These are phyloP conservation scores for Calonectria pseudoreteaudii DNA, from an alignment of 2,329 filamentous ascomycete species.

Conservation along the genomic window DNA sequence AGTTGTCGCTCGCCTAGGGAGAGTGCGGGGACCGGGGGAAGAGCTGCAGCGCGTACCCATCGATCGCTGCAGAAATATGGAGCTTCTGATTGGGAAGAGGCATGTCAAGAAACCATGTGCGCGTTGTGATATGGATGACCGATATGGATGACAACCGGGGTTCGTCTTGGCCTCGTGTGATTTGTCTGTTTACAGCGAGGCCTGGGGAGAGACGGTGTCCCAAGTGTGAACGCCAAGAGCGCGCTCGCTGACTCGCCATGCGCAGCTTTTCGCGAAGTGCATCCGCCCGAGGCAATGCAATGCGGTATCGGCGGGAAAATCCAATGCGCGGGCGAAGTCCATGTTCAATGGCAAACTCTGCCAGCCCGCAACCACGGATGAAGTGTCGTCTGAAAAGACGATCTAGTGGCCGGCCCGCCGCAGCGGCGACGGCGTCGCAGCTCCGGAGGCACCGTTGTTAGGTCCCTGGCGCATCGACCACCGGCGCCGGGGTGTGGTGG, in stretches of 20 bases:
- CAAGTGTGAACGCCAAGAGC: slow-evolving; percentile 2
- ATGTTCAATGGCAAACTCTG: not conserved
- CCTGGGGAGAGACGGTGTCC: not conserved
- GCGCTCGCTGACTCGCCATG: not conserved
- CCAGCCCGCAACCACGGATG: not conserved
- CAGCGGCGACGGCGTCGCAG: slow-evolving; percentile 10
- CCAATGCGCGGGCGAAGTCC: not conserved
- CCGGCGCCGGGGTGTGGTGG: not conserved
- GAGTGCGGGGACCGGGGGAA: slow-evolving; percentile 18
- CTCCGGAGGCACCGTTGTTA: slow-evolving; percentile 11
- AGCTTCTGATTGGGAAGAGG: not conserved
- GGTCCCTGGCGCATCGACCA: slow-evolving; percentile 10
- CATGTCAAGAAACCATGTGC: not conserved
- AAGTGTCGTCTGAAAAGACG: slow-evolving; percentile 7
- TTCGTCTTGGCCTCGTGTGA: slow-evolving; percentile 18
- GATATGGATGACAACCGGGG: slow-evolving; percentile 14
- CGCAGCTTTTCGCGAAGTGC: not conserved
- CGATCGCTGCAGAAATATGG: slow-evolving; percentile 18
- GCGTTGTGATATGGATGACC: slow-evolving; percentile 17
- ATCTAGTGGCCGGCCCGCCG: slow-evolving; percentile 10
- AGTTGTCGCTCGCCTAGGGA: not conserved
- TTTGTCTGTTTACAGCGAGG: slow-evolving; percentile 7
- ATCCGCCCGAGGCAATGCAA: not conserved
- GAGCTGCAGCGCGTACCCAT: slow-evolving; percentile 1
- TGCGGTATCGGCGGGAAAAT: not conserved